A percentile compares a stretch with the other conserved stretches of the same genome.
Evolutionary conservation across 2,329 filamentous ascomycete species (phyloP).

Genomic region (Paramyrothecium roridum): DNA sequence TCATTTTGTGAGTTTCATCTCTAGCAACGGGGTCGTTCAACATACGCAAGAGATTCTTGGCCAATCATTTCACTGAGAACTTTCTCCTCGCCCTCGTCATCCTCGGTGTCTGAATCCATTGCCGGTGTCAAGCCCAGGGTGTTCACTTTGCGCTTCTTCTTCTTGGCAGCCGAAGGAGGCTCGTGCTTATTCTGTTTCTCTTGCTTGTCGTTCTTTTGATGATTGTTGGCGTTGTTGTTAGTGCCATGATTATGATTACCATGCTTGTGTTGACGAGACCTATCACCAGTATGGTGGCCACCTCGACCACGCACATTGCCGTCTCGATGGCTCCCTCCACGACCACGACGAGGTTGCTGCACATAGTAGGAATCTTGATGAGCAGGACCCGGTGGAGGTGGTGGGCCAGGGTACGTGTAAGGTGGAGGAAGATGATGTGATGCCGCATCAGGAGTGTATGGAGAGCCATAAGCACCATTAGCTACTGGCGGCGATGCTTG

Average conservation of each 20-base stretch:
- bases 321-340: conserved; percentile 32
- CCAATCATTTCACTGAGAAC: conserved; percentile 54
- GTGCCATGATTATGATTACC: conserved; percentile 21
- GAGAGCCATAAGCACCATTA: conserved; percentile 33
- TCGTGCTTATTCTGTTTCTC: conserved; percentile 23
- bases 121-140: conserved; percentile 69
- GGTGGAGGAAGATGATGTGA: conserved; percentile 26
- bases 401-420: conserved; percentile 38
- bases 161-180: conserved; percentile 51
- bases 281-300: conserved; percentile 41
- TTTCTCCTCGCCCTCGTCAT: conserved; percentile 71
- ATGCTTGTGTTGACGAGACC: conserved; percentile 33
- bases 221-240: conserved; percentile 12
- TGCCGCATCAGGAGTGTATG: conserved; percentile 36
- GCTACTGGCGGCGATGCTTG: conserved; percentile 28
- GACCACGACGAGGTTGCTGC: conserved; percentile 30
- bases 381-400: conserved; percentile 29
- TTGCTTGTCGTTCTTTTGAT: conserved; percentile 16
- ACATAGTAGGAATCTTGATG: conserved; percentile 30
- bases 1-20: neutral
- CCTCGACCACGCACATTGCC: conserved; percentile 38
- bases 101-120: conserved; percentile 60
- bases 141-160: conserved; percentile 71
- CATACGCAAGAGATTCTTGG: conserved; percentile 53
- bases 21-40: conserved; percentile 4